These are phyloP conservation scores for Aspergillus indologenus DNA, from an alignment of 495 filamentous ascomycete genomes.

Conservation along the genomic window DNA sequence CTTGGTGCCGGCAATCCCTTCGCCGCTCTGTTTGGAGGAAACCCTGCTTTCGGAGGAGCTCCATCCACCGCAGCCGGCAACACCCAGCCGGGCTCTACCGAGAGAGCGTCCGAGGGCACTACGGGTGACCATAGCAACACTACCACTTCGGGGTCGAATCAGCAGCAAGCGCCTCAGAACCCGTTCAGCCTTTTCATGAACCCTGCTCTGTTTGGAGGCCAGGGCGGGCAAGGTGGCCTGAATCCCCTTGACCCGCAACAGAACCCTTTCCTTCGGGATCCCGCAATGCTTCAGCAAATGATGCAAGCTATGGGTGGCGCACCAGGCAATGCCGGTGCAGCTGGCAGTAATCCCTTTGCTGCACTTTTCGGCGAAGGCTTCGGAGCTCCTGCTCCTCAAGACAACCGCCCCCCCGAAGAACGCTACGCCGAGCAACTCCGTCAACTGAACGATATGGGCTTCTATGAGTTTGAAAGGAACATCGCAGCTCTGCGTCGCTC, in stretches of 20 bases:
- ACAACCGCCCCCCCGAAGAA: constrained; percentile 90
- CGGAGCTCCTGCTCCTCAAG: constrained; percentile 45
- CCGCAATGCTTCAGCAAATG: constrained; percentile 45
- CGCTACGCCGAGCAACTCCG: constrained; percentile 85
- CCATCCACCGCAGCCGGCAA: constrained; percentile 19
- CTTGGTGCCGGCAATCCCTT: constrained; percentile 68
- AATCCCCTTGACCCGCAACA: constrained; percentile 49
- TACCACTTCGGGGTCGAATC: constrained; percentile 26
- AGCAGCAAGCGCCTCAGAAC: constrained; percentile 38
- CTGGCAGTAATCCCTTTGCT: constrained; percentile 36
- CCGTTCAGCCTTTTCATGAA: constrained; percentile 55
- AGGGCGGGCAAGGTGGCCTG: constrained; percentile 24
- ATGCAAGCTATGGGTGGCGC: constrained; percentile 45
- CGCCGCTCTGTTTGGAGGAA: constrained; percentile 60
- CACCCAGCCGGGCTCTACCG: constrained; percentile 22
- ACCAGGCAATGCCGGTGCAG: constrained; percentile 28
- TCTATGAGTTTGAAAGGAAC: constrained; percentile 94
- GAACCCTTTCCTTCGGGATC: constrained; percentile 49
- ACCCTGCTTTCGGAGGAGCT: constrained; percentile 24
- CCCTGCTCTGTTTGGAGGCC: constrained; percentile 36
- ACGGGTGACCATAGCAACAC: constrained; percentile 27
- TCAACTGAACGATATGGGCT: constrained; percentile 98
- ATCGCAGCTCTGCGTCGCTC: constrained; percentile 82
- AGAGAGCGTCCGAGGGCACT: constrained; percentile 18
- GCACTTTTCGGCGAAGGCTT: constrained; percentile 40